phyloP scores from a whole-genome alignment of 1,284 basidiomycete species.

The Tilletia caries region DNA sequence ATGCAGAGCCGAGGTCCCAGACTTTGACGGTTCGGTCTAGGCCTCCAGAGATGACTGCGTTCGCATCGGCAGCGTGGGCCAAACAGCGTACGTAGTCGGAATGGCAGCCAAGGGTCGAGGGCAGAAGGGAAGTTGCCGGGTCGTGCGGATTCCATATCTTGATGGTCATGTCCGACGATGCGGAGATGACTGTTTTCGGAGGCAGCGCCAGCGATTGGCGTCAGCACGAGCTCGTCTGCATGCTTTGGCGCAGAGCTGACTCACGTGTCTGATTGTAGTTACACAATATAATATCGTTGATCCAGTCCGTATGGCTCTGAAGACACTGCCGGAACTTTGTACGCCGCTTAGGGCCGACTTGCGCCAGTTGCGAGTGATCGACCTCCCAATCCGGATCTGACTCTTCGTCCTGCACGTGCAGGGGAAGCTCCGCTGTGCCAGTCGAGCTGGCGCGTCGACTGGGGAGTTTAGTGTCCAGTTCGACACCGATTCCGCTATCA shows the following conservation, averaged over 20 bases:
- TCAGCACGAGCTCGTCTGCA: neutral
- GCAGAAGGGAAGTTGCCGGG: slow-evolving; percentile 60
- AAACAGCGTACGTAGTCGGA: slow-evolving; percentile 83
- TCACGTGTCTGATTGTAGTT: slow-evolving; percentile 84
- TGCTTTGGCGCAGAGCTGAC: no score
- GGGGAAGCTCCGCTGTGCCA: neutral
- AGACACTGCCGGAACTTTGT: slow-evolving; percentile 38
- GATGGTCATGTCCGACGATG: slow-evolving; percentile 90
- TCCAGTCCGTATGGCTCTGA: slow-evolving; percentile 72
- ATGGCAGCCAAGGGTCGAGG: slow-evolving; percentile 76
- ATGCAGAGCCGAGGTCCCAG: slow-evolving; percentile 62
- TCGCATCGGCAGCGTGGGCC: slow-evolving; percentile 35
- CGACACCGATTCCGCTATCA: neutral
- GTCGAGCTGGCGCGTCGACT: neutral
- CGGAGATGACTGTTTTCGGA: slow-evolving; percentile 69
- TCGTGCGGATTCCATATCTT: slow-evolving; percentile 90
- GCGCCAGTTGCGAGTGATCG: slow-evolving; percentile 24
- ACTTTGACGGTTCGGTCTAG: slow-evolving; percentile 90
- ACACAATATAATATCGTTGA: slow-evolving; percentile 89
- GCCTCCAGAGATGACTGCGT: slow-evolving; percentile 74
- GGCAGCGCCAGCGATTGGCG: slow-evolving; percentile 18
- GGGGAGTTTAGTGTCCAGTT: neutral
- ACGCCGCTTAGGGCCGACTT: slow-evolving; percentile 13
- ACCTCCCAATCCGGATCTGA: slow-evolving; percentile 28
- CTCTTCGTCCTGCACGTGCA: neutral